phyloP scores from a whole-genome alignment of 139 green algal genomes.

The Ettlia oleoabundans region DNA sequence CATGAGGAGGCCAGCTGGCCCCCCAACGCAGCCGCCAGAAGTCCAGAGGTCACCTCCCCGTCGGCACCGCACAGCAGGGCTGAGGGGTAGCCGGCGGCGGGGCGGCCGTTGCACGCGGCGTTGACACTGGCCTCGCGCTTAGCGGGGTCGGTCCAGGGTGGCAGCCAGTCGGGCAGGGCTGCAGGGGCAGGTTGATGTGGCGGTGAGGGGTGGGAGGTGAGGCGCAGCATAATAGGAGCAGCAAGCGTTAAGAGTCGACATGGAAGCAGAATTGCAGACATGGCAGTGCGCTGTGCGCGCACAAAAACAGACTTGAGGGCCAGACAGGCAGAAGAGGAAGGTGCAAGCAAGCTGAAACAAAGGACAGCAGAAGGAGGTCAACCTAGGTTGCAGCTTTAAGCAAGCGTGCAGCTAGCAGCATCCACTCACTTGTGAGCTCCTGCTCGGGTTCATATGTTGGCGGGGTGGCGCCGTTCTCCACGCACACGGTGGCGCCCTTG shows the following conservation, averaged over 20 bases:
- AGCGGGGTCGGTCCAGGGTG: constrained; percentile 18
- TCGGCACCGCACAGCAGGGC: constrained; percentile 1
- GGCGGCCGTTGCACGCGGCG: background rate
- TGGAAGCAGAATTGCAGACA: too few relatives aligned
- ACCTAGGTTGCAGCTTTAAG: background rate
- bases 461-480: background rate
- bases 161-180: constrained; percentile 24
- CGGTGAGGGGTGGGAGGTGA: background rate
- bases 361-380: too few relatives aligned
- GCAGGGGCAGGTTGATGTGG: background rate
- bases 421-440: constrained; percentile 9
- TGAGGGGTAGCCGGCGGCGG: background rate
- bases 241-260: too few relatives aligned
- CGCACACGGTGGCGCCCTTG: background rate
- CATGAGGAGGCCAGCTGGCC: background rate
- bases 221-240: too few relatives aligned
- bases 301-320: too few relatives aligned
- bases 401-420: background rate
- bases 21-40: constrained; percentile 8
- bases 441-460: background rate
- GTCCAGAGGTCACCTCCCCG: background rate
- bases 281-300: too few relatives aligned
- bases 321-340: too few relatives aligned
- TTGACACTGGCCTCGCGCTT: background rate
- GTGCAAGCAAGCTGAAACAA: too few relatives aligned